Evolutionary conservation across 202 grass and related monocot genomes (phyloP).

Genomic region (Dendrocalamus latiflorus): DNA sequence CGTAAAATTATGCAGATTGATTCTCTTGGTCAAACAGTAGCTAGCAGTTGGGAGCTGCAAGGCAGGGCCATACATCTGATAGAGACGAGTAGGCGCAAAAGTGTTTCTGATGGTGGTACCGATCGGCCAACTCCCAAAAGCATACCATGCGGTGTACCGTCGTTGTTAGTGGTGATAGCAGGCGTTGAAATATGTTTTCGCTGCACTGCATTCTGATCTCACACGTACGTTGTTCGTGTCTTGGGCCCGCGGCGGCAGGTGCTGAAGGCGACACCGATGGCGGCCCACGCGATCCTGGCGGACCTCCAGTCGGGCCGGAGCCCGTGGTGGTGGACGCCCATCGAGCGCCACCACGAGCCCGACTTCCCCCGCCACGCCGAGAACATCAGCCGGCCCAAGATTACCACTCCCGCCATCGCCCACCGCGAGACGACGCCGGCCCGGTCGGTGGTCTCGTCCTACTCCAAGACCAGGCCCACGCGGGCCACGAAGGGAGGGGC

Average conservation of each 20-base stretch:
- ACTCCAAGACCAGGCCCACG: constrained; percentile 1
- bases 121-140: constrained; percentile 7
- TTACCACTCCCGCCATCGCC: background rate
- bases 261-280: constrained; percentile 61
- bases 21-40: too few species aligned
- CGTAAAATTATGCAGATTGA: background rate
- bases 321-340: constrained; percentile 77
- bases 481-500: background rate
- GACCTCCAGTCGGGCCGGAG: constrained; percentile 56
- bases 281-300: constrained; percentile 61
- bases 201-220: background rate
- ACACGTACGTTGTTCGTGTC: background rate
- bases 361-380: background rate
- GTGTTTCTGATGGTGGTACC: background rate
- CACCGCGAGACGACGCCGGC: constrained; percentile 31
- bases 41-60: too few species aligned
- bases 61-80: background rate
- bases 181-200: background rate
- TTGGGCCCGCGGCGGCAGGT: constrained; percentile 23
- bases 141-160: background rate
- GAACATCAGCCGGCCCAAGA: background rate
- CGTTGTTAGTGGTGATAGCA: background rate
- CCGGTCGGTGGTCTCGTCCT: constrained; percentile 34
- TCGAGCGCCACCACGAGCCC: constrained; percentile 47
- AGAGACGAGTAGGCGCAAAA: background rate